Percentiles rank a stretch among this genome's conserved stretches.
These are phyloP conservation scores for Globisporangium recalcitrans DNA, from an alignment of 352 stramenopile species.

Conservation along the genomic window DNA sequence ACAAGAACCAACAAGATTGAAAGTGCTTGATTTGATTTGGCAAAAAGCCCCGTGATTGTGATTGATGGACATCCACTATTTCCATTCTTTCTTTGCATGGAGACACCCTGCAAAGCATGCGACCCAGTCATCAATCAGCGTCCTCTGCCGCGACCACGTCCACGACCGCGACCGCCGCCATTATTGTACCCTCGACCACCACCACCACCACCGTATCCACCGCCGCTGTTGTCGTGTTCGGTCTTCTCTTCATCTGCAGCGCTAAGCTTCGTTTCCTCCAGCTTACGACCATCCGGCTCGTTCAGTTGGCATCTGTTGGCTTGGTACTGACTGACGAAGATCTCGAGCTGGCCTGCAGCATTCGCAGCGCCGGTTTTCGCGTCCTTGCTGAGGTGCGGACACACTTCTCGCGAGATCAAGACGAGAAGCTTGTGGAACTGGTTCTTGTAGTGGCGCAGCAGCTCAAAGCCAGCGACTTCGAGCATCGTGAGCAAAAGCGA, in stretches of 20 bases:
- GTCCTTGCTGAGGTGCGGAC: constrained; percentile 61
- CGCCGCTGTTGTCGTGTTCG: constrained; percentile 29
- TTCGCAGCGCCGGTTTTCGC: constrained; percentile 72
- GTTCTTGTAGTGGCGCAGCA: constrained; percentile 55
- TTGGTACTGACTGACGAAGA: constrained; percentile 70
- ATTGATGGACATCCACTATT: neutral
- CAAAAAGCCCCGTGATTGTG: neutral
- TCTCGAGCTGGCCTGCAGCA: constrained; percentile 63
- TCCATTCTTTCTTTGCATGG: neutral
- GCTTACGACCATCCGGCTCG: constrained; percentile 57
- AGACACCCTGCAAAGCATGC: neutral
- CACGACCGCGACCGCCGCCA: constrained; percentile 33
- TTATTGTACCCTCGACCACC: constrained; percentile 22
- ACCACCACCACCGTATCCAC: constrained; percentile 19
- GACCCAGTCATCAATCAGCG: constrained; percentile 3
- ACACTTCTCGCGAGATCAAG: constrained; percentile 60
- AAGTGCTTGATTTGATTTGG: neutral
- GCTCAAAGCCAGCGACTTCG: constrained; percentile 70
- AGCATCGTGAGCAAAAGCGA: constrained; percentile 67
- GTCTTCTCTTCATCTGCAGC: constrained; percentile 62
- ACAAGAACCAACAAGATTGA: neutral
- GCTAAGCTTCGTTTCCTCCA: constrained; percentile 68
- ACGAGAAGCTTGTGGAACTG: constrained; percentile 79
- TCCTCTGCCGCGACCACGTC: constrained; percentile 27
- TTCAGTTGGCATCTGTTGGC: constrained; percentile 44